A percentile compares a stretch with the other conserved stretches of the same genome.
phyloP scores from a whole-genome alignment of 768 basidiomycete species.

The Lenzites betulinus region DNA sequence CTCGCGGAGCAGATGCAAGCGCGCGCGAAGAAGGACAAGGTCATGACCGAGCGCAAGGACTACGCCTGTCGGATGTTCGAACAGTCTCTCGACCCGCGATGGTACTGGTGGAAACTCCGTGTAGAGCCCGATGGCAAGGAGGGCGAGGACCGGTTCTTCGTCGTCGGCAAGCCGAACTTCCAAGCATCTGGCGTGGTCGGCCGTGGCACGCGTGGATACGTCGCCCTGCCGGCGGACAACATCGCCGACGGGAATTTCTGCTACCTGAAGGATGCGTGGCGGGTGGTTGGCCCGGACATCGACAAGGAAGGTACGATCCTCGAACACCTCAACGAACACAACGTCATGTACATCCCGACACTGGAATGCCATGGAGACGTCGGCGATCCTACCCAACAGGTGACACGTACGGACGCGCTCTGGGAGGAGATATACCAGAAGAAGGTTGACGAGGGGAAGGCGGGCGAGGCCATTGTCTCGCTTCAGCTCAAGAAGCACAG shows the following conservation, averaged over 20 bases:
- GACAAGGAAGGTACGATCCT: slow-evolving; percentile 4
- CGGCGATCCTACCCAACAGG: neutral
- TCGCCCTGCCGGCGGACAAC: neutral
- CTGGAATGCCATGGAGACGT: slow-evolving; percentile 7
- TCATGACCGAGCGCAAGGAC: neutral
- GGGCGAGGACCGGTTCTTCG: neutral
- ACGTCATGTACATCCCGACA: neutral
- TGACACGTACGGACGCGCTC: neutral
- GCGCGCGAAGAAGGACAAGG: neutral
- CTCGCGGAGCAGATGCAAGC: neutral
- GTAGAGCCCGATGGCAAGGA: neutral
- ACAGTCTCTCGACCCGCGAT: neutral
- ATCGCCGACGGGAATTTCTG: neutral
- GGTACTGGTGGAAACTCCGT: neutral
- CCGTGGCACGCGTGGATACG: neutral
- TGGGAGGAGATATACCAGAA: neutral
- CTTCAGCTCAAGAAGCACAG: slow-evolving; percentile 9
- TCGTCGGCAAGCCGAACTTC: slow-evolving; percentile 12
- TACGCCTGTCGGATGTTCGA: neutral
- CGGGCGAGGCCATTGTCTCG: neutral
- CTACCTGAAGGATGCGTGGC: slow-evolving; percentile 13
- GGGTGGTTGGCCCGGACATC: neutral
- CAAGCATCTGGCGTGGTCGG: neutral
- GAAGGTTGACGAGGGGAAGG: neutral
- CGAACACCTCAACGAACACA: neutral